These are phyloP conservation scores for Phytophthora cryptogea DNA, from an alignment of 352 stramenopile species.

Conservation along the genomic window DNA sequence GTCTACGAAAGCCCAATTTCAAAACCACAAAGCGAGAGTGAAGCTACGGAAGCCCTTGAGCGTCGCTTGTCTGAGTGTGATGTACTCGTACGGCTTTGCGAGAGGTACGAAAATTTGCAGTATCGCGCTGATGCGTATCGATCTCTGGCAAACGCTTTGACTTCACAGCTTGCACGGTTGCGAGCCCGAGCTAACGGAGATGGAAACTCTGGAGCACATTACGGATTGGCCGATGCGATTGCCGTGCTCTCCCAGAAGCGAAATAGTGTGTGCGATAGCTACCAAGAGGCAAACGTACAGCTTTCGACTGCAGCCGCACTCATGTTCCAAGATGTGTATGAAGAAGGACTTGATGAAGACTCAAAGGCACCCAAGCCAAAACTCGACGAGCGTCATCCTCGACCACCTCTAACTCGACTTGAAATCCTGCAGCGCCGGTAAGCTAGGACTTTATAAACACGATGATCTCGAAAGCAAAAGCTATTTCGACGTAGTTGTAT, in stretches of 20 bases:
- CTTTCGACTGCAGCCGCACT: conserved; percentile 29
- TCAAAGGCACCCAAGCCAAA: conserved; percentile 16
- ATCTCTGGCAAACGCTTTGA: conserved; percentile 62
- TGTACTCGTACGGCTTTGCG: conserved; percentile 46
- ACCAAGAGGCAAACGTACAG: conserved; percentile 30
- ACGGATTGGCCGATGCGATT: conserved; percentile 54
- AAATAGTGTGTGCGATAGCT: conserved; percentile 43
- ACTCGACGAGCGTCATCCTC: conserved; percentile 23
- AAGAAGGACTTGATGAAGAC: conserved; percentile 15
- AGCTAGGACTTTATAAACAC: not conserved
- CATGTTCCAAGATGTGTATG: conserved; percentile 25
- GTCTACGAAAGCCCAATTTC: conserved; percentile 52
- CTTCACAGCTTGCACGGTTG: conserved; percentile 45
- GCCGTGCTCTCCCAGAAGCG: conserved; percentile 50
- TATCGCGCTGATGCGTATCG: conserved; percentile 52
- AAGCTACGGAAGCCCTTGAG: conserved; percentile 30
- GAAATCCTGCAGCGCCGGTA: conserved; percentile 34
- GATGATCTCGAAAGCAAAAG: not conserved
- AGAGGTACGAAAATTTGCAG: conserved; percentile 41
- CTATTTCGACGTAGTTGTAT: not conserved
- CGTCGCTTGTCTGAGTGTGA: conserved; percentile 55
- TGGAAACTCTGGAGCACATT: conserved; percentile 10
- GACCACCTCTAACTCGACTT: conserved; percentile 28
- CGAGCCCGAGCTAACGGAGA: conserved; percentile 31
- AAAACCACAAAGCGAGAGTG: conserved; percentile 19